Evolutionary conservation across 177 flowering plant genomes (phyloP), one percentile per base, ranked within the genome.

Genomic region (Vitis hybrid): DNA sequence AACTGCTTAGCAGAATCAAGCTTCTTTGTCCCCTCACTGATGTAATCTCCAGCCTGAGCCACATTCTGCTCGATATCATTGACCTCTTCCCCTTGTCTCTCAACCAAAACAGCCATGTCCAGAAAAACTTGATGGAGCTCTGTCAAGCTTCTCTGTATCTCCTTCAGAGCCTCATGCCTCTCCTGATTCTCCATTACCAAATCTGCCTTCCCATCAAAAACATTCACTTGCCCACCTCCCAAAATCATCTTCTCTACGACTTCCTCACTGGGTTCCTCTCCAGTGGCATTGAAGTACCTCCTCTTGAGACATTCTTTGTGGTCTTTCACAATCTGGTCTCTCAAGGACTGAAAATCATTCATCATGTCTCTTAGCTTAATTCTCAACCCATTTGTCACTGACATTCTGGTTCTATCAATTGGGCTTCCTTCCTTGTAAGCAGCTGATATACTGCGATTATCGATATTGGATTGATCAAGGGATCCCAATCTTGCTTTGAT

Each of bases 331-430:
- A 80, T 75, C 62, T 31, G 51, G 10, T 70, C 78, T 56, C 78
- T 74, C 65, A 80, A 45, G 1, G 72, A 56, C 62, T 74, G 77
- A 68, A 80, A 80, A 66, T 80, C 80, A 33, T 62, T 66, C 83
- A 75, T 80, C 74, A 72, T 69, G 0, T 77, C 83, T 26, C 69
- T 72, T 19, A 77, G 51, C 62, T 75, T 80, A 11, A 19, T 33
- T 21, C 80, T 70, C 69, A 80, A 60, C 9, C 83, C 80, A 56
- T 72, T 72, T 1, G 76, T 77, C 59, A 77, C 76, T 1, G 80
- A 74, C 11, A 70, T 49, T 68, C 78, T 57, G 2, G 76, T 75
- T 57, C 80, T 60, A 56, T 80, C 80, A 26, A 77, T 63, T 2
- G 72, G 73, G 26, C 63, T 75, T 7, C 78, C 76, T 71, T 77